Base-by-base conservation (phyloP, 805 yeast species). In the Candida peoriensis region DNA sequence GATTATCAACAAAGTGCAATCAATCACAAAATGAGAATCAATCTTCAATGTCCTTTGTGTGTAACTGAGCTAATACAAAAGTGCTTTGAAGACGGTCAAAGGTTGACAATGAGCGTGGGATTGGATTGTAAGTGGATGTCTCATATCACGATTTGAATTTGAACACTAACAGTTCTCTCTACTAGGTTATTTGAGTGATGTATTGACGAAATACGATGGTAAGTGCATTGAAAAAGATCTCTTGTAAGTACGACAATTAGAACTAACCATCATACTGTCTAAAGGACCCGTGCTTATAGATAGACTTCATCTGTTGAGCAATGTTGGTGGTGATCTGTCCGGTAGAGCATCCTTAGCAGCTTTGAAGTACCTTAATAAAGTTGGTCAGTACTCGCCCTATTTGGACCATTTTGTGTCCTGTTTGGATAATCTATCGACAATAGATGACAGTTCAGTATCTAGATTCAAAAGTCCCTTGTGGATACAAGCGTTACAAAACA, bases 241-340 rank as follows among this genome's bases (percentile, higher is more conserved):
- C n/a, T n/a, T n/a, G n/a, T n/a, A n/a, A n/a, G n/a, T n/a, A n/a
- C n/a, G n/a, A n/a, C n/a, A n/a, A n/a, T n/a, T n/a, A n/a, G n/a
- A n/a, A n/a, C n/a, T n/a, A n/a, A n/a, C n/a, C n/a, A n/a, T n/a
- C n/a, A n/a, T n/a, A n/a, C n/a, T n/a, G n/a, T n/a, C n/a, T n/a
- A 24, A 7, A 45, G 50, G 50, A 2, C 55, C 55, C 3, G 30
- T 43, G 10, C 34, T 48, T 6, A 34, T 50, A 5, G 54, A 48
- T 30, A 38, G 47, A 14, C 39, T 48, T 5, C 43, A 37, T 8
- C 37, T 41, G 10, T 20, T 48, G 3, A 39, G 36, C 1, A 34
- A 27, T 2, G 27, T 26, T 9, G 42, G 40, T 10, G 35, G 33
- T 5, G 18, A 29, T 1, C 13, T 17, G 6, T 35, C 48, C 5